A percentile compares a stretch with the other conserved stretches of the same genome.
phyloP scores from a whole-genome alignment of 2,329 filamentous ascomycete genomes.

The Thermoascus crustaceus region DNA sequence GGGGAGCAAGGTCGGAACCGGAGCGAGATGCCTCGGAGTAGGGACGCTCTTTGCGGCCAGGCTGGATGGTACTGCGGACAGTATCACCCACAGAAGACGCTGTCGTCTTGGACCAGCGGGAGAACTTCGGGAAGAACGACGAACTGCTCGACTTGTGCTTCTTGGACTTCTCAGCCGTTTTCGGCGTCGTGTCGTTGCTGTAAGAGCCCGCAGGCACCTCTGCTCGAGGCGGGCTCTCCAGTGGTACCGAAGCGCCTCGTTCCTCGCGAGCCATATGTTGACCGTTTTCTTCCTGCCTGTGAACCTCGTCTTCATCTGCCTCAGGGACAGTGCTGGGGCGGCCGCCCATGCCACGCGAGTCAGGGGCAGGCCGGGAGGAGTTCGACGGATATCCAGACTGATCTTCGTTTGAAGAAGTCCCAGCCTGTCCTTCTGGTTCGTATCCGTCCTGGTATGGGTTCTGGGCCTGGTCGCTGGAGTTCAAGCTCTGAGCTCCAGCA shows the following conservation, averaged over 20 bases:
- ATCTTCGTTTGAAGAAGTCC: slow-evolving; percentile 63
- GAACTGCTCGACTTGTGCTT: slow-evolving; percentile 85
- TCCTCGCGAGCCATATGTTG: slow-evolving; percentile 38
- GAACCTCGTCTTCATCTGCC: slow-evolving; percentile 65
- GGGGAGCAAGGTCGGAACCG: slow-evolving; percentile 61
- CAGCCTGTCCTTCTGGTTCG: slow-evolving; percentile 72
- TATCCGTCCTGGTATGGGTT: slow-evolving; percentile 64
- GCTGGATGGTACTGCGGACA: slow-evolving; percentile 56
- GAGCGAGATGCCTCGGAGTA: slow-evolving; percentile 63
- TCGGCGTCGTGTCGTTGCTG: slow-evolving; percentile 74
- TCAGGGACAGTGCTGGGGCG: slow-evolving; percentile 87
- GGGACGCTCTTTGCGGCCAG: slow-evolving; percentile 52
- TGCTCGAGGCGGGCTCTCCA: slow-evolving; percentile 38
- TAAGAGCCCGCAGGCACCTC: slow-evolving; percentile 38
- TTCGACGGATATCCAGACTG: slow-evolving; percentile 70
- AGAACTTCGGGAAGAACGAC: slow-evolving; percentile 82
- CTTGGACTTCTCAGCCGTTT: slow-evolving; percentile 60
- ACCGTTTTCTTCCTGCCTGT: slow-evolving; percentile 45
- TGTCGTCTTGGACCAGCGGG: slow-evolving; percentile 94
- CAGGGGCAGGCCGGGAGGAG: slow-evolving; percentile 29
- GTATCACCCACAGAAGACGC: slow-evolving; percentile 76
- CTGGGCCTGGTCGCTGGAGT: slow-evolving; percentile 59
- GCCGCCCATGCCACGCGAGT: slow-evolving; percentile 39
- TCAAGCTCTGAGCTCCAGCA: slow-evolving; percentile 41
- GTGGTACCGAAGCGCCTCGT: slow-evolving; percentile 35